A percentile compares a stretch with the other conserved stretches of the same genome.
Evolutionary conservation across 495 filamentous ascomycete species (phyloP).

Genomic region (Tuber calosporum): DNA sequence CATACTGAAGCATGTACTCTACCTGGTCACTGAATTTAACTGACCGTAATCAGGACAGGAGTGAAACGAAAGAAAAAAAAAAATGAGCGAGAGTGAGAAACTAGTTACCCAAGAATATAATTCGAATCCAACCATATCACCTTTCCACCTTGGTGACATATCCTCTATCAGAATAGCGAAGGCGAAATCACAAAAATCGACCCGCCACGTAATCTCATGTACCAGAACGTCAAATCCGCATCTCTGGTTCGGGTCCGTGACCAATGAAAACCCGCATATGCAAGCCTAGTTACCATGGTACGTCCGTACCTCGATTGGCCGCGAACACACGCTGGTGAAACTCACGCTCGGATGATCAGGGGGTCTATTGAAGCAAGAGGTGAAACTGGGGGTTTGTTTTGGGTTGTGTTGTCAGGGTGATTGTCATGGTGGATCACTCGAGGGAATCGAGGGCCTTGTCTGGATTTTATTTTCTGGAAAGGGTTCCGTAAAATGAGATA

Average conservation of each 20-base stretch:
- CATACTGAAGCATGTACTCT: background rate
- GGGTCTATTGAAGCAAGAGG: background rate
- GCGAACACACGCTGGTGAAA: background rate
- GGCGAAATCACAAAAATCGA: background rate
- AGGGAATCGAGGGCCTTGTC: background rate
- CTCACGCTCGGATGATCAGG: slow-evolving; percentile 1
- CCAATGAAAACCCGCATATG: background rate
- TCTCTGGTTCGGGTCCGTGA: background rate
- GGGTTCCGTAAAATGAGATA: background rate
- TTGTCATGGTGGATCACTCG: background rate
- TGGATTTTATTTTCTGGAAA: background rate
- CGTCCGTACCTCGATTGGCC: background rate
- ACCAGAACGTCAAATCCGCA: background rate
- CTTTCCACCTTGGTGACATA: background rate
- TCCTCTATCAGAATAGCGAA: background rate
- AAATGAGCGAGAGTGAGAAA: background rate
- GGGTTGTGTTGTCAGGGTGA: slow-evolving; percentile 3
- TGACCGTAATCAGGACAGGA: background rate
- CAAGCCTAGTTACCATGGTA: slow-evolving; percentile 5
- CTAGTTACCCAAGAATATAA: background rate
- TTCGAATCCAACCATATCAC: background rate
- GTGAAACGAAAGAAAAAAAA: background rate
- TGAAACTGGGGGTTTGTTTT: slow-evolving; percentile 6
- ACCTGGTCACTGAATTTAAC: background rate
- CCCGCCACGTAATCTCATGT: slow-evolving; percentile 1